Evolutionary conservation across 2,329 filamentous ascomycete species (phyloP).

Genomic region (Fusarium palustre): DNA sequence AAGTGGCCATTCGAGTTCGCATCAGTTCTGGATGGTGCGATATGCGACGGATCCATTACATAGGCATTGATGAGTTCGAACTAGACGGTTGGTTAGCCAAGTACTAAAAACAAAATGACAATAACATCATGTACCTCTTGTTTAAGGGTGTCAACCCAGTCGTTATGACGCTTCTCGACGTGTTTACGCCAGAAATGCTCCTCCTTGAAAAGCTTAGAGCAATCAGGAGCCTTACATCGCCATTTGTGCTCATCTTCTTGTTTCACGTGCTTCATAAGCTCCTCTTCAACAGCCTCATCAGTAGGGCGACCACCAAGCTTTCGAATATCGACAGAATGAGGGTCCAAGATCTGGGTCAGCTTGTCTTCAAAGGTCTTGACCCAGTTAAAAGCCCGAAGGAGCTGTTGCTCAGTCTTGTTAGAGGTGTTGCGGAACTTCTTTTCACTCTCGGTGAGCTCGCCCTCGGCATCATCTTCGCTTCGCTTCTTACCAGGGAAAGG

Average conservation of each 20-base stretch:
- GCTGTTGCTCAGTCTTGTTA: constrained; percentile 87
- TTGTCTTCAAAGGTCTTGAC: constrained; percentile 99
- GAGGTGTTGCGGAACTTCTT: constrained; percentile 77
- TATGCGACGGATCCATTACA: constrained; percentile 92
- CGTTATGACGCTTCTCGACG: constrained; percentile 91
- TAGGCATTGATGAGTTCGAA: constrained; percentile 93
- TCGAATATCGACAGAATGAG: constrained; percentile 84
- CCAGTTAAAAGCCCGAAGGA: constrained; percentile 97
- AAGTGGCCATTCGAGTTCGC: constrained; percentile 97
- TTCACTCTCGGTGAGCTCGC: constrained; percentile 63
- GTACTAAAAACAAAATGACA: not conserved
- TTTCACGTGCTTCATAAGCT: constrained; percentile 88
- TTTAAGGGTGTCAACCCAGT: constrained; percentile 85
- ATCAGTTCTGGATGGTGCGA: constrained; percentile 91
- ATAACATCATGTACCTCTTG: constrained; percentile 76
- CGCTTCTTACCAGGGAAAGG: constrained; percentile 87
- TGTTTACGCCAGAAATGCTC: constrained; percentile 98
- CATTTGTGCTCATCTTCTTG: constrained; percentile 98
- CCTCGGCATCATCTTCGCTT: constrained; percentile 71
- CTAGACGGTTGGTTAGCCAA: constrained; percentile 57
- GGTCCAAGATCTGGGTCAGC: constrained; percentile 90
- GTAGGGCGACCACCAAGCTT: constrained; percentile 91
- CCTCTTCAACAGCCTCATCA: constrained; percentile 88
- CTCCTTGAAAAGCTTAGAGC: constrained; percentile 96
- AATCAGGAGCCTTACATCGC: constrained; percentile 95